Percentiles rank a stretch among this genome's conserved stretches.
Evolutionary conservation across 2,329 filamentous ascomycete species (phyloP).

Genomic region (Cryphonectria carpinicola): DNA sequence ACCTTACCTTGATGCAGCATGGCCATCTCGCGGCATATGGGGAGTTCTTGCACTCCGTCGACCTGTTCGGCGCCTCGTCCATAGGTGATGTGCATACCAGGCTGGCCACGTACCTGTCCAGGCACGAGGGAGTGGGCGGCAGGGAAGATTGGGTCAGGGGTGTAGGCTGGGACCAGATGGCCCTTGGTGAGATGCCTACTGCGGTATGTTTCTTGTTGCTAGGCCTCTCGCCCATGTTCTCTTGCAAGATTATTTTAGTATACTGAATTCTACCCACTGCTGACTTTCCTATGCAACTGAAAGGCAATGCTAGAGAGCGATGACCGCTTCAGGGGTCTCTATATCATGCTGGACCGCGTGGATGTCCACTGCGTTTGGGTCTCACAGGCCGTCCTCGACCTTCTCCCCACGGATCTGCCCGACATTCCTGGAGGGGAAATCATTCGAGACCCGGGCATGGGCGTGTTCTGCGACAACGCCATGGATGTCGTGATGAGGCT

Average conservation of each 20-base stretch:
- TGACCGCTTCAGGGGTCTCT: conserved; percentile 55
- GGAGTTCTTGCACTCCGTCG: conserved; percentile 68
- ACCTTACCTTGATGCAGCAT: conserved; percentile 43
- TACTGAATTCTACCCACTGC: not conserved
- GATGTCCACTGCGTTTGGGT: conserved; percentile 75
- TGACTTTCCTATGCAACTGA: not conserved
- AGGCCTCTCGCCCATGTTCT: conserved; percentile 15
- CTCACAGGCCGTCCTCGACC: conserved; percentile 63
- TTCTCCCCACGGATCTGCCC: conserved; percentile 57
- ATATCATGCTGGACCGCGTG: conserved; percentile 71
- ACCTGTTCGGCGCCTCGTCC: conserved; percentile 63
- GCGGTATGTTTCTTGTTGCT: conserved; percentile 49
- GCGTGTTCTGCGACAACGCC: conserved; percentile 75
- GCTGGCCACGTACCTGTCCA: conserved; percentile 54
- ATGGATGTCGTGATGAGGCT: conserved; percentile 63
- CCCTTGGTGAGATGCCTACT: conserved; percentile 67
- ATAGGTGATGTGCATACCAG: conserved; percentile 58
- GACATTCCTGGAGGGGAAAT: conserved; percentile 68
- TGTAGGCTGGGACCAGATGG: conserved; percentile 72
- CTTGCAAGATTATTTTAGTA: not conserved
- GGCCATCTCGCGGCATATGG: conserved; percentile 68
- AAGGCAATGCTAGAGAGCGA: conserved; percentile 60
- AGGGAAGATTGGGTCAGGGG: conserved; percentile 66
- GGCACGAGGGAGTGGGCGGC: conserved; percentile 56
- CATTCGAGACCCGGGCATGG: conserved; percentile 59